Conservation (phyloP, 2,329 filamentous ascomycete species). For the Colletotrichum sp. region DNA sequence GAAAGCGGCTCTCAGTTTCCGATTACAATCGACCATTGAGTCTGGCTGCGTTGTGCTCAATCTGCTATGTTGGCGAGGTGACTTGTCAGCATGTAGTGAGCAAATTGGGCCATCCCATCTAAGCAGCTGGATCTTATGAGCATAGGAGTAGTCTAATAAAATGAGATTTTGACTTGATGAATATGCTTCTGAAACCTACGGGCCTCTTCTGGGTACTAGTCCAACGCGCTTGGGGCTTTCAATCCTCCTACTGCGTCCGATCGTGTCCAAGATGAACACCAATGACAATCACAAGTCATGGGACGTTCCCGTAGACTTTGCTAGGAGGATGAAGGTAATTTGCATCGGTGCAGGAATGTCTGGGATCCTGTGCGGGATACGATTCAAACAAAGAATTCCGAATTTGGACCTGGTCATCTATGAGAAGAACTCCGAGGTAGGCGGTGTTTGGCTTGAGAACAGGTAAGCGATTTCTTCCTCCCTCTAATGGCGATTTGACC, state of each 20-base stretch:
- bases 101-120: not conserved
- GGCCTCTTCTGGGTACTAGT: rapidly evolving
- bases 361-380: not conserved
- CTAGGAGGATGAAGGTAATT: not conserved
- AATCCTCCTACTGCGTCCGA: not conserved
- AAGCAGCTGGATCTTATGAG: not conserved
- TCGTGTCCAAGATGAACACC: not conserved
- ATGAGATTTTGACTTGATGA: not conserved
- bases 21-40: not conserved
- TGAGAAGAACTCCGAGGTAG: not conserved
- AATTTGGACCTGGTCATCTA: not conserved
- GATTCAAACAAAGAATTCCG: not conserved
- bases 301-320: not conserved
- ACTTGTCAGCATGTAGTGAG: not conserved
- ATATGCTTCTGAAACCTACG: not conserved
- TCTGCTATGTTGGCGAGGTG: not conserved
- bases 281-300: not conserved
- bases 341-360: not conserved
- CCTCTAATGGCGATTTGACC: not conserved
- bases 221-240: not conserved
- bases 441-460: not conserved
- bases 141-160: not conserved
- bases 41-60: not conserved
- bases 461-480: not conserved
- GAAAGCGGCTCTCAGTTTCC: not conserved